Evolutionary conservation across 805 yeast species (phyloP).

Genomic region (Lipomyces sp.): DNA sequence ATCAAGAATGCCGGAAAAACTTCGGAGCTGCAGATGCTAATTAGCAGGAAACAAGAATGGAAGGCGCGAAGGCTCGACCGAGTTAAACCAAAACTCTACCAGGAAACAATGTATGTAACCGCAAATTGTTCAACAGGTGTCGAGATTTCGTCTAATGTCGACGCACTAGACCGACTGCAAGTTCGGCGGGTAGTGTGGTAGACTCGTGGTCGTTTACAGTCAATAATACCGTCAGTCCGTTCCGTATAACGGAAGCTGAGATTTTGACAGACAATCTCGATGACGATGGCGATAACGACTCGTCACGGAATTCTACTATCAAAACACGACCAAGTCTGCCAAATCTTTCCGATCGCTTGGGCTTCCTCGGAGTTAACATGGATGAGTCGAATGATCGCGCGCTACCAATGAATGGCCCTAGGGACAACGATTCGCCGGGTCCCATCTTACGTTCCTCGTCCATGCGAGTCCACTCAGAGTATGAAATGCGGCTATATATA

Average conservation of each 20-base stretch:
- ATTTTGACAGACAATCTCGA: slow-evolving; percentile 7
- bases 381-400: slow-evolving; percentile 10
- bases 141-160: neutral
- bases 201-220: slow-evolving; percentile 31
- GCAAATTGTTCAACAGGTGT: neutral
- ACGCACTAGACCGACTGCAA: slow-evolving; percentile 8
- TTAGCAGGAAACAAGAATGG: slow-evolving; percentile 54
- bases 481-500: neutral
- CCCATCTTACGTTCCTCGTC: slow-evolving; percentile 11
- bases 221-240: slow-evolving; percentile 11
- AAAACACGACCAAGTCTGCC: neutral
- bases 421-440: slow-evolving; percentile 5
- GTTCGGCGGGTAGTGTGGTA: slow-evolving; percentile 12
- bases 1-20: slow-evolving; percentile 51
- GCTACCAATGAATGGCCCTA: slow-evolving; percentile 15
- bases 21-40: slow-evolving; percentile 47
- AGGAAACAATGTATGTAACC: slow-evolving; percentile 45
- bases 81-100: slow-evolving; percentile 40
- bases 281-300: slow-evolving; percentile 7
- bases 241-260: slow-evolving; percentile 15
- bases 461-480: slow-evolving; percentile 19
- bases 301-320: slow-evolving; percentile 1
- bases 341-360: slow-evolving; percentile 14
- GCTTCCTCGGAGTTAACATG: slow-evolving; percentile 3
- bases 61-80: slow-evolving; percentile 46